These are phyloP conservation scores for Lactarius hengduanensis DNA, from an alignment of 768 basidiomycete genomes.

Conservation along the genomic window DNA sequence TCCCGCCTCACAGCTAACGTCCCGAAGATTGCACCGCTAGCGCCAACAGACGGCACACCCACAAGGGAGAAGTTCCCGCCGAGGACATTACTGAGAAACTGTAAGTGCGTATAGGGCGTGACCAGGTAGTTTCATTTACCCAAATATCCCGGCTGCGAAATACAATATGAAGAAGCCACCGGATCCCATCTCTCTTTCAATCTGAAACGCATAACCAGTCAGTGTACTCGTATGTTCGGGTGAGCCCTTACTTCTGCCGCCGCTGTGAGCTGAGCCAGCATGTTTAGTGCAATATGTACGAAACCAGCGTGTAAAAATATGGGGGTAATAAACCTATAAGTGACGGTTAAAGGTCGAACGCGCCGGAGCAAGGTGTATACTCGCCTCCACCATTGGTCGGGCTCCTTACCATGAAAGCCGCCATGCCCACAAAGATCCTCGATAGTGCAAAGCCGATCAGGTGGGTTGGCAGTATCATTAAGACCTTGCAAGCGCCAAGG, in stretches of 20 bases:
- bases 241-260: slow-evolving; percentile 60
- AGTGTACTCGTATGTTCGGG: neutral
- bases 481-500: slow-evolving; percentile 47
- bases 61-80: slow-evolving; percentile 93
- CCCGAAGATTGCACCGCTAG: slow-evolving; percentile 91
- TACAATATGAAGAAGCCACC: slow-evolving; percentile 83
- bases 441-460: slow-evolving; percentile 65
- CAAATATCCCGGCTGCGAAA: slow-evolving; percentile 89
- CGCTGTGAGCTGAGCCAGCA: slow-evolving; percentile 81
- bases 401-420: slow-evolving; percentile 49
- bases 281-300: slow-evolving; percentile 87
- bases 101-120: neutral
- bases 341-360: slow-evolving; percentile 2
- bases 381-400: slow-evolving; percentile 58
- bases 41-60: slow-evolving; percentile 86
- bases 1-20: slow-evolving; percentile 60
- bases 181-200: slow-evolving; percentile 92
- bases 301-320: slow-evolving; percentile 96
- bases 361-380: slow-evolving; percentile 1
- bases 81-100: slow-evolving; percentile 61
- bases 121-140: slow-evolving; percentile 44
- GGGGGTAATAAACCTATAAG: slow-evolving; percentile 45
- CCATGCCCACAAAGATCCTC: slow-evolving; percentile 89
- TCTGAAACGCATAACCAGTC: slow-evolving; percentile 40
- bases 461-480: slow-evolving; percentile 82